Conservation (phyloP, 2,329 filamentous ascomycete species). For the Penicillium palitans region DNA sequence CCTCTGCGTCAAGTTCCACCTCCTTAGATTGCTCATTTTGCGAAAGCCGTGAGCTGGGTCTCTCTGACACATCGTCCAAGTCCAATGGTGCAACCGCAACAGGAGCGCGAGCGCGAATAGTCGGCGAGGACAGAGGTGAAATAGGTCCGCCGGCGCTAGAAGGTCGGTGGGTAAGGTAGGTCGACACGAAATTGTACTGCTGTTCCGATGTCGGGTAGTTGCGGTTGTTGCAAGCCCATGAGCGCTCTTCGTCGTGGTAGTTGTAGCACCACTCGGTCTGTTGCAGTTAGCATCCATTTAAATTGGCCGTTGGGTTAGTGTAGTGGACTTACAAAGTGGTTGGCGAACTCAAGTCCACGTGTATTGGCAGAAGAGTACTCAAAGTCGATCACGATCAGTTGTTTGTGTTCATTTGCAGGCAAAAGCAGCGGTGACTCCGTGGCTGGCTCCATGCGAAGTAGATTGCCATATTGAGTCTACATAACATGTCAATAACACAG, state of each 20-base stretch:
- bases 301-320: background rate
- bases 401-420: slow-evolving; percentile 91
- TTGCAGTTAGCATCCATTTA: slow-evolving; percentile 14
- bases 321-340: slow-evolving; percentile 72
- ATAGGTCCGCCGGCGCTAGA: slow-evolving; percentile 39
- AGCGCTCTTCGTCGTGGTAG: slow-evolving; percentile 72
- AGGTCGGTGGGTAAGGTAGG: slow-evolving; percentile 81
- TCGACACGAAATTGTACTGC: slow-evolving; percentile 79
- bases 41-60: slow-evolving; percentile 52
- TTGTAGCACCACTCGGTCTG: slow-evolving; percentile 95
- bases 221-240: slow-evolving; percentile 67
- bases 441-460: slow-evolving; percentile 72
- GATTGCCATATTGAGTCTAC: slow-evolving; percentile 97
- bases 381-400: slow-evolving; percentile 96
- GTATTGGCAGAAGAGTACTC: slow-evolving; percentile 92
- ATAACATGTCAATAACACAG: slow-evolving; percentile 24
- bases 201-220: slow-evolving; percentile 77
- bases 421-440: slow-evolving; percentile 81
- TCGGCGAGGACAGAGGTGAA: slow-evolving; percentile 32
- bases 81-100: slow-evolving; percentile 66
- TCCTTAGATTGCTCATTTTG: slow-evolving; percentile 65
- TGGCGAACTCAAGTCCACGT: slow-evolving; percentile 87
- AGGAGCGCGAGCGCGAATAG: slow-evolving; percentile 55
- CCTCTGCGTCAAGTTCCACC: slow-evolving; percentile 64
- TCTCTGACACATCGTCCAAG: slow-evolving; percentile 67